Conservation (phyloP, 225 moss, liverwort and hornwort genomes). For the Polytrichum commune region DNA sequence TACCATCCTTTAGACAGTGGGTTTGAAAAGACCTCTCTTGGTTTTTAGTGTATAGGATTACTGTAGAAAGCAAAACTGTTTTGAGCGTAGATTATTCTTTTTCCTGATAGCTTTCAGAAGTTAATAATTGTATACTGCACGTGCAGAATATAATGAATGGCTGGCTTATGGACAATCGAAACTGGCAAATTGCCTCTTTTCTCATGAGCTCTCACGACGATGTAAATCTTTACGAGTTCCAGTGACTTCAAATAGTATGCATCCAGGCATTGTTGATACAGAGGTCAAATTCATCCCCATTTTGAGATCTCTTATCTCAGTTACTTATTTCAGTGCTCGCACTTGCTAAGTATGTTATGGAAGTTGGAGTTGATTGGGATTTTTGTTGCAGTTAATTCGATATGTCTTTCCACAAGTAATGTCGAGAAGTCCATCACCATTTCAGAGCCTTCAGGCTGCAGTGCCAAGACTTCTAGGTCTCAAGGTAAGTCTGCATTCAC, state of each 20-base stretch:
- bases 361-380: not conserved
- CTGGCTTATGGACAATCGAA: slow-evolving; percentile 88
- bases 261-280: slow-evolving; percentile 83
- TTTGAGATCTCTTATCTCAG: too few relatives aligned
- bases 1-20: too few relatives aligned
- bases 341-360: too few relatives aligned
- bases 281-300: slow-evolving; percentile 31
- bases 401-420: slow-evolving; percentile 56
- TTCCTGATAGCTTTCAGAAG: too few relatives aligned
- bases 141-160: slow-evolving; percentile 68
- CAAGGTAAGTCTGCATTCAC: slow-evolving; percentile 26
- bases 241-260: slow-evolving; percentile 78
- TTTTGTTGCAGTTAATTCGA: slow-evolving; percentile 53
- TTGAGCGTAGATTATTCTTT: too few relatives aligned
- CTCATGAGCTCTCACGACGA: slow-evolving; percentile 74
- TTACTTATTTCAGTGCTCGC: too few relatives aligned
- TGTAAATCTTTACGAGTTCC: slow-evolving; percentile 56
- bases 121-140: not conserved
- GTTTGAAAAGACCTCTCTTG: too few relatives aligned
- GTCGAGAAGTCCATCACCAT: slow-evolving; percentile 9
- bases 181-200: slow-evolving; percentile 72
- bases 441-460: slow-evolving; percentile 10
- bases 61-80: too few relatives aligned
- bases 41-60: too few relatives aligned
- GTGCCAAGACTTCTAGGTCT: slow-evolving; percentile 45